Evolutionary conservation across 2,329 filamentous ascomycete genomes (phyloP).

Genomic region (Apiospora koreana): DNA sequence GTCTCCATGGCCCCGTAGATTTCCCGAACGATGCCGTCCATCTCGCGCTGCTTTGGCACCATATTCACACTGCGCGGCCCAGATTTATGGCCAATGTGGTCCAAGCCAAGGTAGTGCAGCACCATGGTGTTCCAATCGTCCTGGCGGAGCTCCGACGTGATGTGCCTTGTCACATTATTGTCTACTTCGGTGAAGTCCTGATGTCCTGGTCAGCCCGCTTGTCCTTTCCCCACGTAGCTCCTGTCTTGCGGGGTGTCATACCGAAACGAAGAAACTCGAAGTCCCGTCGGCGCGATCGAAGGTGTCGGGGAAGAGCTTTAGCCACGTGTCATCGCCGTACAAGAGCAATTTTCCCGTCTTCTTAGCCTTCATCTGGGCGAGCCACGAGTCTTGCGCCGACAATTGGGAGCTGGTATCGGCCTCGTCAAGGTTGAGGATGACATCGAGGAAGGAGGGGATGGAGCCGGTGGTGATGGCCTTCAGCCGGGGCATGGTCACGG

Average conservation of each 20-base stretch:
- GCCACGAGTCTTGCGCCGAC: conserved; percentile 89
- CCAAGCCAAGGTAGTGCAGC: conserved; percentile 91
- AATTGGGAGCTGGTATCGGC: conserved; percentile 88
- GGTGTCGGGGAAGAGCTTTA: conserved; percentile 89
- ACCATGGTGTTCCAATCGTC: conserved; percentile 92
- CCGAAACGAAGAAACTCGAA: conserved; percentile 96
- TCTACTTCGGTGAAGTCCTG: conserved; percentile 98
- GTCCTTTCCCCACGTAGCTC: conserved; percentile 18
- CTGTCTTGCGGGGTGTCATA: conserved; percentile 46
- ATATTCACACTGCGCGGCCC: conserved; percentile 88
- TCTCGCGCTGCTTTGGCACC: conserved; percentile 89
- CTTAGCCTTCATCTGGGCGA: conserved; percentile 84
- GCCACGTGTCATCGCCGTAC: conserved; percentile 98
- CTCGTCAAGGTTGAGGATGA: conserved; percentile 95
- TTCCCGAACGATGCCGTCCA: conserved; percentile 78
- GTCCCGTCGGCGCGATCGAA: conserved; percentile 91
- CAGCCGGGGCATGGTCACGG: conserved; percentile 96
- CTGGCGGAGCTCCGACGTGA: conserved; percentile 72
- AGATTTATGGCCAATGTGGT: conserved; percentile 97
- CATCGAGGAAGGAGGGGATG: conserved; percentile 96
- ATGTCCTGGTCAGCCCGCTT: conserved; percentile 18
- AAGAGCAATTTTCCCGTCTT: conserved; percentile 77
- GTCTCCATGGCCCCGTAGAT: conserved; percentile 77
- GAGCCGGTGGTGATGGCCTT: conserved; percentile 98
- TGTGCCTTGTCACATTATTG: conserved; percentile 92